Conservation (phyloP, 331 rosid species). For the Pyrus hybrid region DNA sequence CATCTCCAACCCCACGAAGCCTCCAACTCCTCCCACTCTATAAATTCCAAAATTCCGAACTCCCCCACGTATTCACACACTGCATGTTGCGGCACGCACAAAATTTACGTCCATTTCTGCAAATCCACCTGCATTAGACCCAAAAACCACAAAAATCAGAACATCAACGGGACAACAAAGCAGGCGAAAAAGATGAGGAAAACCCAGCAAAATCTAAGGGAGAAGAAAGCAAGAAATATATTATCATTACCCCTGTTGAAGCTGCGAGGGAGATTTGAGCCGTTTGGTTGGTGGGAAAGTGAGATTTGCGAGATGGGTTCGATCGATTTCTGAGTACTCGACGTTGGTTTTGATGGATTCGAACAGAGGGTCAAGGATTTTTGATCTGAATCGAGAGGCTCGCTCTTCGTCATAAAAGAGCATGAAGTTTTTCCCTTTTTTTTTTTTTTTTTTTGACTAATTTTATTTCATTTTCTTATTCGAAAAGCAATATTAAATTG, state of each 20-base stretch:
- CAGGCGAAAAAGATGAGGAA: not conserved
- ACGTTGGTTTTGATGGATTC: constrained; percentile 64
- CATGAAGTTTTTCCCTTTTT: constrained; percentile 33
- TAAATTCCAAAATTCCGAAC: not conserved
- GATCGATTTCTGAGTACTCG: constrained; percentile 35
- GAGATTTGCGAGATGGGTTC: constrained; percentile 40
- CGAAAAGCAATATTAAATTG: not conserved
- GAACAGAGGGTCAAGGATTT: constrained; percentile 27
- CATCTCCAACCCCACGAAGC: constrained; percentile 29
- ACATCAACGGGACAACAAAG: not conserved
- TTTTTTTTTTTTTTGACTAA: not conserved
- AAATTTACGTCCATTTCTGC: constrained; percentile 62
- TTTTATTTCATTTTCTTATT: not conserved
- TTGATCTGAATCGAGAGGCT: constrained; percentile 71
- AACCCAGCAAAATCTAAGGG: constrained; percentile 8
- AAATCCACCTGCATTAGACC: constrained; percentile 37
- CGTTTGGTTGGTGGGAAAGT: not conserved
- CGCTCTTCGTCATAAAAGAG: constrained; percentile 48
- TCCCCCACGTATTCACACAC: constrained; percentile 42
- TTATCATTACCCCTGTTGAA: not conserved
- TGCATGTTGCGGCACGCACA: constrained; percentile 52
- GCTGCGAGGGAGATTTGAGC: not conserved
- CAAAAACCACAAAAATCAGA: constrained; percentile 1
- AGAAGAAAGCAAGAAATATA: not conserved
- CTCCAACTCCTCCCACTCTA: constrained; percentile 2